Evolutionary conservation across 1,139 yeast species (phyloP), one percentile per base, ranked within the genome.

Genomic region (Scheffersomyces lignicola): DNA sequence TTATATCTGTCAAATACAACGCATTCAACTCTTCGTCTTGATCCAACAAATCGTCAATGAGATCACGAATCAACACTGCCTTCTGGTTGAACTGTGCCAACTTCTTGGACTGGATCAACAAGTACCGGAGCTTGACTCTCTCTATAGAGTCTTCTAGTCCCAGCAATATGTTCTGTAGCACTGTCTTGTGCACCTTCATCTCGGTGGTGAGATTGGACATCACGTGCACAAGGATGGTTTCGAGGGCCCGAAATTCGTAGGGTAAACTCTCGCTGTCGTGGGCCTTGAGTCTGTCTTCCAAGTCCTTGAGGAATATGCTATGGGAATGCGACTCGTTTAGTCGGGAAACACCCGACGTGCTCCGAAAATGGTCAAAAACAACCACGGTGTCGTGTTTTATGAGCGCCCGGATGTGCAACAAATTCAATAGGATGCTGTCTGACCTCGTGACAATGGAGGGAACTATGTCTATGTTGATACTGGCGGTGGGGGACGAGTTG

Each of bases 231-330:
- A 70, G 51, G 9, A 70, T 66, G 1, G 70, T 61, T 43, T 70
- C 76, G 32, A 70, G 43, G 0, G 76, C 76, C 21, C 72, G 47
- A 38, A 69, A 65, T 44, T 70, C 76, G 41, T 68, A 70, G 1
- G 73, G 73, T 18, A 67, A 43, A 5, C 51, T 42, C 3, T 54
- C 58, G n/a, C 51, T 49, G 12, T 55, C 60, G 1, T 49, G 48
- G 3, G 45, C 42, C 31, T 55, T 50, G 17, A 69, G 49, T 7
- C 63, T 50, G 18, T 47, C 49, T 6, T 54, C 49, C 46, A 70
- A 42, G 22, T 65, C 71, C 30, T 56, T 59, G 5, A 70, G 45
- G 31, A 69, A 61, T 8, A 52, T 43, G 3, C 63, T 56, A 35
- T 66, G 68, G 2, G 73, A 56, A 35, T 64, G 62, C 2, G 69